A percentile compares a stretch with the other conserved stretches of the same genome.
Evolutionary conservation across 2,329 filamentous ascomycete genomes (phyloP).

Genomic region (Fusarium sulawesiense): DNA sequence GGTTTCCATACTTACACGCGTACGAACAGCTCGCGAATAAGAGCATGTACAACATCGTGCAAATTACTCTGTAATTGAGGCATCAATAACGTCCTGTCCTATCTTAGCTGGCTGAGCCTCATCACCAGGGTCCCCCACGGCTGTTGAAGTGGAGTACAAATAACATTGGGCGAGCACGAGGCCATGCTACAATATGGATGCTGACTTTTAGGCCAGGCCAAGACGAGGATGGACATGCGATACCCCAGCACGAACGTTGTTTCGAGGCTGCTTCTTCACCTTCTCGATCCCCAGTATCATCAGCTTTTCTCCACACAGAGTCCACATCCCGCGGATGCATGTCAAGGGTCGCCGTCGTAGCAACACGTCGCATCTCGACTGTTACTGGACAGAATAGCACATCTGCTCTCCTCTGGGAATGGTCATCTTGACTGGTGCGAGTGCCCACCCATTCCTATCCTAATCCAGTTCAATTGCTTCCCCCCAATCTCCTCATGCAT

Average conservation of each 20-base stretch:
- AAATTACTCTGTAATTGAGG: conserved; percentile 20
- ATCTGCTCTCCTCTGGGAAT: conserved; percentile 26
- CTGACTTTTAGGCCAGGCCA: conserved; percentile 2
- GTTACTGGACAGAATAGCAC: conserved; percentile 35
- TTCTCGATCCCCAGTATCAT: conserved; percentile 37
- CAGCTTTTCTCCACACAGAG: conserved; percentile 41
- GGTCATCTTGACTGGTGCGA: conserved; percentile 43
- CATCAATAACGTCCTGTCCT: conserved; percentile 29
- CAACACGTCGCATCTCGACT: conserved; percentile 44
- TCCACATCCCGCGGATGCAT: conserved; percentile 42
- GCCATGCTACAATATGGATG: conserved; percentile 5
- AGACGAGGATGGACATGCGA: conserved; percentile 22
- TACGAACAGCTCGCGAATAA: conserved; percentile 4
- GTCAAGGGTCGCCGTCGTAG: conserved; percentile 39
- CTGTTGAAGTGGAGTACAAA: conserved; percentile 24
- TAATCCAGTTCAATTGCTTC: conserved; percentile 43
- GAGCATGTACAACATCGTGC: conserved; percentile 14
- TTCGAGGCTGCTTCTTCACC: conserved; percentile 22
- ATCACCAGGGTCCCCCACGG: conserved; percentile 18
- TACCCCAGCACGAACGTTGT: conserved; percentile 40
- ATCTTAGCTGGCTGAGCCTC: conserved; percentile 28
- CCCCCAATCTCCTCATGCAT: conserved; percentile 39
- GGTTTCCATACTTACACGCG: conserved; percentile 30
- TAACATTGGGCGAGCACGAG: conserved; percentile 19
- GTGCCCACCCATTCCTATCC: conserved; percentile 42